Percentiles rank a stretch among this genome's conserved stretches.
These are phyloP conservation scores for Sphaerobolus stellatus DNA, from an alignment of 1,284 basidiomycete genomes.

Conservation along the genomic window DNA sequence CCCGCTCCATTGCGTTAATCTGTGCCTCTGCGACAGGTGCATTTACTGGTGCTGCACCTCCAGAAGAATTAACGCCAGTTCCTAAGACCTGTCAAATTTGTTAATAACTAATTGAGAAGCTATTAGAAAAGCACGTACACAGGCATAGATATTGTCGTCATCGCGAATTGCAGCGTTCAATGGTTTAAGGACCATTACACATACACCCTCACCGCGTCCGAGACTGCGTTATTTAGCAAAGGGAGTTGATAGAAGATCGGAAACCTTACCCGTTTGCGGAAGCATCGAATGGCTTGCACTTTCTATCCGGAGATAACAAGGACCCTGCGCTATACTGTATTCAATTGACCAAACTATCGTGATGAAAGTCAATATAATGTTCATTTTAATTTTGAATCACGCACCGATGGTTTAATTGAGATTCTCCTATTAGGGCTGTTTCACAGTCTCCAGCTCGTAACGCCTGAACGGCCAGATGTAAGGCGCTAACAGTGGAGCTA, in stretches of 20 bases:
- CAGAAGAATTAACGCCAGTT: conserved; percentile 38
- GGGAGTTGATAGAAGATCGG: not conserved
- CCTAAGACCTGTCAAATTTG: conserved; percentile 35
- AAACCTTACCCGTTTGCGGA: conserved; percentile 42
- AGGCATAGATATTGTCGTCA: conserved; percentile 26
- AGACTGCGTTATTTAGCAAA: conserved; percentile 23
- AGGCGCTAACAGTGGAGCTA: conserved; percentile 44
- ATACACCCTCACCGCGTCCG: conserved; percentile 24
- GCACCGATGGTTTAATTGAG: conserved; percentile 41
- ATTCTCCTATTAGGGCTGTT: conserved; percentile 46
- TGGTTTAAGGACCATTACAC: conserved; percentile 26
- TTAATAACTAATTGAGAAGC: not conserved
- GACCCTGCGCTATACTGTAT: conserved; percentile 34
- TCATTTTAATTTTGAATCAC: no score
- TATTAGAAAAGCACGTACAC: conserved; percentile 14
- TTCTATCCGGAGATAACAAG: conserved; percentile 44
- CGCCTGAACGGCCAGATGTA: conserved; percentile 34
- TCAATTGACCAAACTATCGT: conserved; percentile 36
- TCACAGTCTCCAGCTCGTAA: conserved; percentile 43
- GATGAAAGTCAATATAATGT: no score
- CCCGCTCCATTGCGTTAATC: conserved; percentile 31
- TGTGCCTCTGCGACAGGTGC: conserved; percentile 40
- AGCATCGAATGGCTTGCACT: conserved; percentile 49
- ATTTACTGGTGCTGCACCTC: conserved; percentile 33
- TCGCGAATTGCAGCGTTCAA: conserved; percentile 25